Conservation (phyloP, 2,329 filamentous ascomycete species). For the Xylogone sp. region DNA sequence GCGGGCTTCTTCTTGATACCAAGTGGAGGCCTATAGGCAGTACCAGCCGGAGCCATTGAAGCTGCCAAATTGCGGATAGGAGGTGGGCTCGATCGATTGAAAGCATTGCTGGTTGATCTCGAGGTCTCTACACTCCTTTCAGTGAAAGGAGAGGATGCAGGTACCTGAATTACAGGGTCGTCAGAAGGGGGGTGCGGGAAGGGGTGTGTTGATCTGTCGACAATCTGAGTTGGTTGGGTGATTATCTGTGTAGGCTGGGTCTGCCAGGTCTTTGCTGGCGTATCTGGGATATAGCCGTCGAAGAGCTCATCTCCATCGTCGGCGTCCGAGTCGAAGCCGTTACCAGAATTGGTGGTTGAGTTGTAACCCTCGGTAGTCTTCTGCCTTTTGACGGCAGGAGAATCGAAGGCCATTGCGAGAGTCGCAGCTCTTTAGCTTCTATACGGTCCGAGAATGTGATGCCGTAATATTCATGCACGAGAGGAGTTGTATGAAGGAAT, state of each 20-base stretch:
- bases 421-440: not conserved
- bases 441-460: not conserved
- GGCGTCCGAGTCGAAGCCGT: conserved; percentile 32
- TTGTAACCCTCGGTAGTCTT: conserved; percentile 26
- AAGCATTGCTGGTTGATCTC: conserved; percentile 1
- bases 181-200: conserved; percentile 15
- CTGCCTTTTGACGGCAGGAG: conserved; percentile 27
- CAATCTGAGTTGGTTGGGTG: conserved; percentile 26
- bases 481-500: too few relatives aligned
- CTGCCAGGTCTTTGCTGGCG: conserved; percentile 28
- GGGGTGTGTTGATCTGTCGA: conserved; percentile 25
- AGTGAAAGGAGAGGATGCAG: conserved; percentile 72
- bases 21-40: conserved; percentile 56
- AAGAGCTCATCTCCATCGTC: conserved; percentile 44
- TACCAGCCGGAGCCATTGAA: conserved; percentile 70
- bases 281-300: conserved; percentile 37
- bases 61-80: conserved; percentile 13
- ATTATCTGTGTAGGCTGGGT: conserved; percentile 39
- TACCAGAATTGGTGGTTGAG: conserved; percentile 18
- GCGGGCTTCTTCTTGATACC: conserved; percentile 32
- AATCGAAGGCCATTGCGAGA: conserved; percentile 9
- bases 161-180: conserved; percentile 66
- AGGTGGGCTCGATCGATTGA: conserved; percentile 23
- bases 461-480: not conserved
- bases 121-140: conserved; percentile 9